Percentiles rank a stretch among this genome's conserved stretches.
Conservation (phyloP, 495 filamentous ascomycete genomes). For the Aspergillus saccharolyticus region DNA sequence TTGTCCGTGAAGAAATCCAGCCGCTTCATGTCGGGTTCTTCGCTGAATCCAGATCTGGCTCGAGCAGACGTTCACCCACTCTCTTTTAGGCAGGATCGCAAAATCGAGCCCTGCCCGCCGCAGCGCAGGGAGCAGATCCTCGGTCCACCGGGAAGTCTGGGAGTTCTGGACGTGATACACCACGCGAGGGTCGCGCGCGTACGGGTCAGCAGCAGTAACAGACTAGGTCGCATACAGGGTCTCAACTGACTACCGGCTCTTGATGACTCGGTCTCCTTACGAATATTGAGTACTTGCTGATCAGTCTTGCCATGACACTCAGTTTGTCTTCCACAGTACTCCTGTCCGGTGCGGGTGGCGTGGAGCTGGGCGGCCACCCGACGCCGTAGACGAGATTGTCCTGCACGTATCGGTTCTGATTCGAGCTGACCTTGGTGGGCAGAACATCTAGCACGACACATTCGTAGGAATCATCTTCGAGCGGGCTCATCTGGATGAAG, state of each 20-base stretch:
- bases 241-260: slow-evolving; percentile 13
- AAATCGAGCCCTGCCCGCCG: slow-evolving; percentile 39
- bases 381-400: slow-evolving; percentile 25
- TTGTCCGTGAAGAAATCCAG: slow-evolving; percentile 47
- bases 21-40: slow-evolving; percentile 57
- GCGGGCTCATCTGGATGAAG: slow-evolving; percentile 46
- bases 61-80: slow-evolving; percentile 49
- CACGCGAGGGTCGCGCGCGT: slow-evolving; percentile 23
- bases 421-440: slow-evolving; percentile 57
- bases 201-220: slow-evolving; percentile 55
- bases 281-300: slow-evolving; percentile 34
- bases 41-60: slow-evolving; percentile 42
- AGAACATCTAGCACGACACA: slow-evolving; percentile 52
- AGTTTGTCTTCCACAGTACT: slow-evolving; percentile 26
- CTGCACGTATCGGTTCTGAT: slow-evolving; percentile 25
- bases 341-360: slow-evolving; percentile 20
- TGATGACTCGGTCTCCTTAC: background rate
- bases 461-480: slow-evolving; percentile 48
- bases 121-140: slow-evolving; percentile 49
- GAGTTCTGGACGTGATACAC: slow-evolving; percentile 53
- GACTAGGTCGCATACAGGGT: too few relatives aligned
- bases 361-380: slow-evolving; percentile 25
- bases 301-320: slow-evolving; percentile 27
- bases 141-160: slow-evolving; percentile 46
- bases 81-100: slow-evolving; percentile 35